Percentiles rank a stretch among this genome's conserved stretches.
Evolutionary conservation across 345 rosid genomes (phyloP).

Genomic region (Camelina neglecta): DNA sequence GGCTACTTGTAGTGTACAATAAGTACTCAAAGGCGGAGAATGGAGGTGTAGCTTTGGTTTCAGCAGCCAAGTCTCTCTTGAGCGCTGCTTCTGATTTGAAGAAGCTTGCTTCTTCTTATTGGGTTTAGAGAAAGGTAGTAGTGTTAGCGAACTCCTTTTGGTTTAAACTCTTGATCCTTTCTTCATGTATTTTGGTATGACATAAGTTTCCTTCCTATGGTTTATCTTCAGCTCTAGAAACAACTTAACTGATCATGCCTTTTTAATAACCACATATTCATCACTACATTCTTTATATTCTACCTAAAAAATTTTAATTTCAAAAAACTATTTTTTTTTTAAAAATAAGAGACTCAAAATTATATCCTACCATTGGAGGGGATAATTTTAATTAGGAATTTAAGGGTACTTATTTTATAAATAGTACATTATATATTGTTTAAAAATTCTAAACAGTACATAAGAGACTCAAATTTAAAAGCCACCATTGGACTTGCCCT

Average conservation of each 20-base stretch:
- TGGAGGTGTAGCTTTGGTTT: slow-evolving; percentile 63
- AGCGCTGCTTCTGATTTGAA: slow-evolving; percentile 24
- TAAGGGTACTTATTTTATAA: too few relatives aligned
- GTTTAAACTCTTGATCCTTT: background rate
- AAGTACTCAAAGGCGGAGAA: slow-evolving; percentile 65
- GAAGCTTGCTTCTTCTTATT: too few relatives aligned
- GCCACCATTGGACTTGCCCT: too few relatives aligned
- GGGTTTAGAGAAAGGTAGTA: background rate
- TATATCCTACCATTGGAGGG: too few relatives aligned
- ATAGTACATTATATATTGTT: too few relatives aligned
- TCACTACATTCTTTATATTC: slow-evolving; percentile 59
- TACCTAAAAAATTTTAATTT: too few relatives aligned
- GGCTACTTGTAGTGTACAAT: slow-evolving; percentile 64
- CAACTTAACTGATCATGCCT: slow-evolving; percentile 6
- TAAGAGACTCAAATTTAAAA: too few relatives aligned
- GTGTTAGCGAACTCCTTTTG: background rate
- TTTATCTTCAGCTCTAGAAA: slow-evolving; percentile 11
- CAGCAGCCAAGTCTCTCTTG: slow-evolving; percentile 57
- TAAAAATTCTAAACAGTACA: too few relatives aligned
- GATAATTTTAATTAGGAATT: too few relatives aligned
- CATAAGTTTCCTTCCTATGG: background rate
- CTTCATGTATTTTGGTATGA: background rate
- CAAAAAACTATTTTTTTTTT: too few relatives aligned
- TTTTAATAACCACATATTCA: slow-evolving; percentile 64
- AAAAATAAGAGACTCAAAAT: too few relatives aligned